Percentiles rank a stretch among this genome's conserved stretches.
phyloP scores from a whole-genome alignment of 2,329 filamentous ascomycete genomes.

The Diaporthe amygdali region DNA sequence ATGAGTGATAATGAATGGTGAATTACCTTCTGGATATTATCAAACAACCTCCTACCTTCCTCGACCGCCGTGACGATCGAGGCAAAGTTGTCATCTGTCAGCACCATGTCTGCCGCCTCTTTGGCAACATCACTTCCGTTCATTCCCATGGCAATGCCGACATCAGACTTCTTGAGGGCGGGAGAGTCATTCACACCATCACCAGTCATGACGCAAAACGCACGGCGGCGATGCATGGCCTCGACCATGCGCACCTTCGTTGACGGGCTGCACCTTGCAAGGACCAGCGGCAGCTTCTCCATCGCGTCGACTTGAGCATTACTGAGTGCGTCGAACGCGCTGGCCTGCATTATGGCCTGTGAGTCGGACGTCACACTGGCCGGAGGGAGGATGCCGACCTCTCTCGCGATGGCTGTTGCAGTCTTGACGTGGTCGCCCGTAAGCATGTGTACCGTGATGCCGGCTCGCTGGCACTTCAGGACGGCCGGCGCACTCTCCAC shows the following conservation, averaged over 20 bases:
- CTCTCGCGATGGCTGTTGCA: conserved; percentile 67
- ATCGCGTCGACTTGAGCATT: conserved; percentile 68
- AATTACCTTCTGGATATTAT: conserved; percentile 76
- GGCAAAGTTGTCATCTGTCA: conserved; percentile 68
- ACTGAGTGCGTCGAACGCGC: conserved; percentile 66
- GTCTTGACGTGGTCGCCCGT: conserved; percentile 74
- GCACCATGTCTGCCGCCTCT: conserved; percentile 85
- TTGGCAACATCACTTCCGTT: conserved; percentile 76
- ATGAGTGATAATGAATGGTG: not conserved
- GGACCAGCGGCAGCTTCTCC: conserved; percentile 66
- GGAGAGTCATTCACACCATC: conserved; percentile 68
- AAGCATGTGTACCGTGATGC: conserved; percentile 72
- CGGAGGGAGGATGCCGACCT: conserved; percentile 64
- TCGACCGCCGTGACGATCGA: conserved; percentile 77
- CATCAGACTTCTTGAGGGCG: conserved; percentile 73
- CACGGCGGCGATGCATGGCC: conserved; percentile 70
- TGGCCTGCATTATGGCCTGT: conserved; percentile 62
- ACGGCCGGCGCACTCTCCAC: conserved; percentile 69
- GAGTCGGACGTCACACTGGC: conserved; percentile 38
- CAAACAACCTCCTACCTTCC: conserved; percentile 72
- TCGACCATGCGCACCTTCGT: conserved; percentile 80
- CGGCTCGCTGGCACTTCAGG: conserved; percentile 61
- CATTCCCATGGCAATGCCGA: conserved; percentile 78
- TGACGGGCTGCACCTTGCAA: conserved; percentile 72
- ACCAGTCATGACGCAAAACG: conserved; percentile 77